These are phyloP conservation scores for Clarireedia hainanense DNA, from an alignment of 2,329 filamentous ascomycete species.

Conservation along the genomic window DNA sequence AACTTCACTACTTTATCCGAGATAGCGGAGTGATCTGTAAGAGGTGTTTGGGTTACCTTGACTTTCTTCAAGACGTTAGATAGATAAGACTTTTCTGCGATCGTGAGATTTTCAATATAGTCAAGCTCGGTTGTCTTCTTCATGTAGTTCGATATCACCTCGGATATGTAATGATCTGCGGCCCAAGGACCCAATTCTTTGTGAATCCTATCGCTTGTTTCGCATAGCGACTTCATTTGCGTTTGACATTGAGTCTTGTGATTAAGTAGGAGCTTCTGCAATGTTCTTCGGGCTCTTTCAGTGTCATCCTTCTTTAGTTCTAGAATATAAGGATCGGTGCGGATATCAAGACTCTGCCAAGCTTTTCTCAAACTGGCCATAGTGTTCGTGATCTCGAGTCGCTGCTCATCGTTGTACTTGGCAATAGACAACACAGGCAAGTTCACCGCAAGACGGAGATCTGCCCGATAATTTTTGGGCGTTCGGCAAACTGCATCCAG, in stretches of 20 bases:
- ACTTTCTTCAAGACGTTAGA: constrained; percentile 37
- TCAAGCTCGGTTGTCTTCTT: constrained; percentile 32
- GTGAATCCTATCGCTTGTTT: constrained; percentile 37
- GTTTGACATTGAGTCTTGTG: constrained; percentile 43
- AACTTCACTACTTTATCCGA: constrained; percentile 53
- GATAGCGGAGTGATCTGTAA: constrained; percentile 52
- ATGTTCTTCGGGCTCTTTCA: constrained; percentile 32
- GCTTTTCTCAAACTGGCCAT: constrained; percentile 17
- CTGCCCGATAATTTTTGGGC: constrained; percentile 45
- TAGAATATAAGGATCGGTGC: constrained; percentile 52
- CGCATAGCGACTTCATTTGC: constrained; percentile 48
- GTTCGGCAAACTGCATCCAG: constrained; percentile 48
- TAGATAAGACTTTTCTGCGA: constrained; percentile 49
- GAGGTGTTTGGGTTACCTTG: constrained; percentile 16
- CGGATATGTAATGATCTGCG: constrained; percentile 54
- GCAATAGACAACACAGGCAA: constrained; percentile 21
- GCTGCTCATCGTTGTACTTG: constrained; percentile 6
- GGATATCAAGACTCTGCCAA: constrained; percentile 43
- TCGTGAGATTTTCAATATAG: constrained; percentile 33
- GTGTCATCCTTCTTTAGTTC: constrained; percentile 37
- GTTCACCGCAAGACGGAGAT: constrained; percentile 31
- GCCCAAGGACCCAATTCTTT: constrained; percentile 60
- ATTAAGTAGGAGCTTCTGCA: constrained; percentile 35
- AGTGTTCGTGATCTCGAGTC: constrained; percentile 10
- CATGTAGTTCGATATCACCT: constrained; percentile 39